Evolutionary conservation across 23 red algal genomes (phyloP).

Genomic region (Gracilaria caudata): DNA sequence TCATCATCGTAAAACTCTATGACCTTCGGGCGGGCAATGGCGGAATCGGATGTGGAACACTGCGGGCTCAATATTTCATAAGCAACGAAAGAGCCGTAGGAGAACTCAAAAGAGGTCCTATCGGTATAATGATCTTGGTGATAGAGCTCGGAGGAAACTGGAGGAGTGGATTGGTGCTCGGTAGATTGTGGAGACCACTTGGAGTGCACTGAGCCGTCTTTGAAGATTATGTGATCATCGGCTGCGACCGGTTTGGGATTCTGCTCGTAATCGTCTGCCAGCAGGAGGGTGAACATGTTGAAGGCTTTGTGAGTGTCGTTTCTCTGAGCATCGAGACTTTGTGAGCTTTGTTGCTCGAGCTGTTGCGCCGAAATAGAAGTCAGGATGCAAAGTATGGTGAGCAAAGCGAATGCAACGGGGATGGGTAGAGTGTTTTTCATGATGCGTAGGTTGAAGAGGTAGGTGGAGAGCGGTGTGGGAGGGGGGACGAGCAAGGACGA

Average conservation of each 20-base stretch:
- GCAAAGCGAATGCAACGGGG: background rate
- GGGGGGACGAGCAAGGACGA: background rate
- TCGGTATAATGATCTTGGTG: slow-evolving; percentile 60
- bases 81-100: slow-evolving; percentile 8
- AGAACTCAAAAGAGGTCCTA: slow-evolving; percentile 57
- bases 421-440: background rate
- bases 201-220: slow-evolving; percentile 28
- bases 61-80: slow-evolving; percentile 46
- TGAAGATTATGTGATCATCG: slow-evolving; percentile 40
- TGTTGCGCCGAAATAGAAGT: background rate
- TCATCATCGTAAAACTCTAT: slow-evolving; percentile 59
- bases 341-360: background rate
- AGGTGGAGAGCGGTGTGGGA: background rate
- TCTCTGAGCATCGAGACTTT: slow-evolving; percentile 6
- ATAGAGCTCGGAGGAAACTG: slow-evolving; percentile 19
- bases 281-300: slow-evolving; percentile 17
- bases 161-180: background rate
- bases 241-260: background rate
- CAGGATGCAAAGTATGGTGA: background rate
- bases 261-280: slow-evolving; percentile 7
- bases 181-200: slow-evolving; percentile 17
- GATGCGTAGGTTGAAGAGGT: background rate
- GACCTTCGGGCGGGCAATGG: slow-evolving; percentile 32
- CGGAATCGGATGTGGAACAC: slow-evolving; percentile 11
- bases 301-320: slow-evolving; percentile 37